Evolutionary conservation across 1,284 basidiomycete species (phyloP), one percentile per base, ranked within the genome.

Genomic region (Anthracocystis setariae): DNA sequence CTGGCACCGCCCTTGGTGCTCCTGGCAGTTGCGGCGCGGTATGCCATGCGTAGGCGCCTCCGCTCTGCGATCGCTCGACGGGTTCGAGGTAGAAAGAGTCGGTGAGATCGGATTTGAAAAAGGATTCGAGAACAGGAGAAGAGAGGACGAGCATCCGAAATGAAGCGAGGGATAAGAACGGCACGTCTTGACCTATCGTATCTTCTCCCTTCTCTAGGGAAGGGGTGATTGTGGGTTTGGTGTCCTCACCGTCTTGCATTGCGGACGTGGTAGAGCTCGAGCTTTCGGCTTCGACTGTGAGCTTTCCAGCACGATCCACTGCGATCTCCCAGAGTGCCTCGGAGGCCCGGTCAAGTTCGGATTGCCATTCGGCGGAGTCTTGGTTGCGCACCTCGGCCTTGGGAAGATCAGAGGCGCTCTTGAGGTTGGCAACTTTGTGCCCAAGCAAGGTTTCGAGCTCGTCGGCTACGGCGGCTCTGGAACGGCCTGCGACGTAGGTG

Each of bases 381-480:
- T 46, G 32, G 1, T 24, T 18, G 13, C 60, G 49, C 9, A 73
- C 50, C 18, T 73, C 54, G 27, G 35, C 32, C 39, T 55, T 44
- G 33, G 73, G 47, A 8, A 76, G 57, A 15, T 74, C 59, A 9
- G 52, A 53, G 8, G 66, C 56, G 37, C 55, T 46, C 5, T 56
- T 46, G 37, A 73, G 64, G 0, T 38, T 44, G 5, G 73, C 54
- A 9, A 57, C 45, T 35, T 52, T 54, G 24, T 68, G 33, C 17
- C 76, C 73, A 12, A 82, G 60, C 27, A 79, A 17, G 9, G 43
- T 42, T 2, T 56, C 71, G 32, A 79, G 46, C 53, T 78, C 77
- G n/a, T 73, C 74, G 18, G 65, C 62, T 5, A 76, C 64, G 2
- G 58, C 63, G 35, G 83, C 47, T 92, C 92, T 20, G 91, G 76